Evolutionary conservation across 1,139 yeast species (phyloP).

Genomic region (Torulaspora globosa): DNA sequence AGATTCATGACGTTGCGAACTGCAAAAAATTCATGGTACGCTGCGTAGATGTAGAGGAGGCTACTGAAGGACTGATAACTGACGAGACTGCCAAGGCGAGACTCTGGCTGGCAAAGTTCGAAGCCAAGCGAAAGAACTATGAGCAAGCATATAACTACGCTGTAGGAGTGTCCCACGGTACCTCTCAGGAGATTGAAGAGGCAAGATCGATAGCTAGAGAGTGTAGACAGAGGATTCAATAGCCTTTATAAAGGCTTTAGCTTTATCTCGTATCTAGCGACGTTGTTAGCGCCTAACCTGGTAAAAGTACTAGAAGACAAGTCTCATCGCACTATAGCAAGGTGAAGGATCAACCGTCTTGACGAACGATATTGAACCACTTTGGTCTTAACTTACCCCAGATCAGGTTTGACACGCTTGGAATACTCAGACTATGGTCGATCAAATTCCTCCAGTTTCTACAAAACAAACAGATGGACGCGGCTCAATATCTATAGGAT

Average conservation of each 20-base stretch:
- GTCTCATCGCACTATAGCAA: not conserved
- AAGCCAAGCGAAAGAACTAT: conserved; percentile 54
- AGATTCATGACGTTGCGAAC: conserved; percentile 47
- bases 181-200: conserved; percentile 83
- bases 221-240: conserved; percentile 39
- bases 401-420: too few species aligned
- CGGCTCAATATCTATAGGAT: not conserved
- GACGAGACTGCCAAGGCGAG: conserved; percentile 81
- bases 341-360: not conserved
- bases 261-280: not conserved
- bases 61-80: conserved; percentile 56
- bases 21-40: conserved; percentile 66
- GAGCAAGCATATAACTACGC: conserved; percentile 73
- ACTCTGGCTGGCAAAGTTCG: conserved; percentile 79
- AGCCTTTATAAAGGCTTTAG: not conserved
- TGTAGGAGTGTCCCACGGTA: conserved; percentile 67
- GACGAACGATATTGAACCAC: not conserved
- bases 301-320: not conserved
- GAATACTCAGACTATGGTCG: not conserved
- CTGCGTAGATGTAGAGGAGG: conserved; percentile 61
- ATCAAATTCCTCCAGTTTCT: not conserved
- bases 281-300: not conserved
- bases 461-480: not conserved
- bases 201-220: conserved; percentile 82
- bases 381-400: too few species aligned